Evolutionary conservation across 805 yeast species (phyloP).

Genomic region (Starmerella bombi): DNA sequence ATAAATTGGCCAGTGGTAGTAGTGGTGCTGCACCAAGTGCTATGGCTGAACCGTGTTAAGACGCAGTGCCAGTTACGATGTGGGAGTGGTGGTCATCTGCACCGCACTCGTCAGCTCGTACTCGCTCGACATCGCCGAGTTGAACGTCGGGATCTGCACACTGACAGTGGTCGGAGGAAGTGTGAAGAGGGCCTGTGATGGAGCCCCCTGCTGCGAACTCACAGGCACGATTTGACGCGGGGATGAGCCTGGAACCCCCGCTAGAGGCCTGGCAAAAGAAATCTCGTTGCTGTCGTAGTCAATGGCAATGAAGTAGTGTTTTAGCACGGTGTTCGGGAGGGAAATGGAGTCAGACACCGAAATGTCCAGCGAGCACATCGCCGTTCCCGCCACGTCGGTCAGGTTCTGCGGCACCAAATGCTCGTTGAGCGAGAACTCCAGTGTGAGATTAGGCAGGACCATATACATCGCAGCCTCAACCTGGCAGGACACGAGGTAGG

Average conservation of each 20-base stretch:
- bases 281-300: slow-evolving; percentile 9
- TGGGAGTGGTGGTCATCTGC: no score
- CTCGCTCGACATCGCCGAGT: background rate
- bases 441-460: background rate
- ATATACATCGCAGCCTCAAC: background rate
- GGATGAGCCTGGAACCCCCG: background rate
- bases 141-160: background rate
- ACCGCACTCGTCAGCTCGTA: background rate
- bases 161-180: background rate
- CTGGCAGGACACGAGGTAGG: background rate
- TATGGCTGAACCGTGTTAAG: no score
- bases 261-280: slow-evolving; percentile 6
- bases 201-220: background rate
- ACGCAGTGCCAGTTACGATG: no score
- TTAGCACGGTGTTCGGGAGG: slow-evolving; percentile 9
- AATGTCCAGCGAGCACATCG: slow-evolving; percentile 11
- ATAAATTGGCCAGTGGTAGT: no score
- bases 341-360: slow-evolving; percentile 3
- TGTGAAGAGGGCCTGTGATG: slow-evolving; percentile 3
- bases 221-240: background rate
- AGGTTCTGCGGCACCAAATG: background rate
- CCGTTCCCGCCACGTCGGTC: background rate
- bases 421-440: slow-evolving; percentile 1
- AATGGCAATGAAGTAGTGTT: slow-evolving; percentile 9
- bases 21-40: no score